Conservation (phyloP, 2,329 filamentous ascomycete genomes). For the Seiridium unicorne region DNA sequence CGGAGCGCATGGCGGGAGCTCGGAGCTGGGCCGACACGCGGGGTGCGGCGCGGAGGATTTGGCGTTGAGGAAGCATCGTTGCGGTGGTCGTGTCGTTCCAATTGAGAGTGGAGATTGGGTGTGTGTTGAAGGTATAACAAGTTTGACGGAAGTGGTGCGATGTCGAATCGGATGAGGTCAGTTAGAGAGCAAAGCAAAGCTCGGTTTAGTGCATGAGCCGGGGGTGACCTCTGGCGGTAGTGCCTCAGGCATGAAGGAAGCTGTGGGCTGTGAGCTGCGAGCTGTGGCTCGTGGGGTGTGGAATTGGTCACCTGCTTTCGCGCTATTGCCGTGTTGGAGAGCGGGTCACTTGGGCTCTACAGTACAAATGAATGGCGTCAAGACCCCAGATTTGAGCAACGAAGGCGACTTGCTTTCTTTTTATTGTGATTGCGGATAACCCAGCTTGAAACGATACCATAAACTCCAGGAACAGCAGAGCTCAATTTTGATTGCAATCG, state of each 20-base stretch:
- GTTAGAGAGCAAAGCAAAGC: neutral
- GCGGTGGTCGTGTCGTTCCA: constrained; percentile 25
- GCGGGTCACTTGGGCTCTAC: neutral
- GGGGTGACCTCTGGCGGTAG: neutral
- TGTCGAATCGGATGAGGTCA: constrained; percentile 14
- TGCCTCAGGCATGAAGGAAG: neutral
- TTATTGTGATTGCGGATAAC: too few species aligned
- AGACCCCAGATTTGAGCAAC: neutral
- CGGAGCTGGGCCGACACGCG: constrained; percentile 62
- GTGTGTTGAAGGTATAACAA: constrained; percentile 1
- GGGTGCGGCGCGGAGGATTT: constrained; percentile 59
- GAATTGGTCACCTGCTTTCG: constrained; percentile 3
- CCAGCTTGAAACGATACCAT: neutral
- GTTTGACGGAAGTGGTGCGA: neutral
- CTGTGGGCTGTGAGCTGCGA: neutral
- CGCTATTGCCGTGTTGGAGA: neutral
- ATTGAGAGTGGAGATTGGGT: constrained; percentile 9
- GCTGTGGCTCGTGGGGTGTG: neutral
- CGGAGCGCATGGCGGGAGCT: constrained; percentile 48
- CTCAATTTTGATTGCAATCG: too few species aligned
- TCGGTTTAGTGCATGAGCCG: neutral
- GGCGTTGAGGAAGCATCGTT: constrained; percentile 63
- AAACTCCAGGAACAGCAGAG: neutral
- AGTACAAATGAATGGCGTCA: neutral
- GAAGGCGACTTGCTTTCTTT: too few species aligned